Base-by-base conservation (phyloP, 768 basidiomycete species). In the Ramaria rubella region DNA sequence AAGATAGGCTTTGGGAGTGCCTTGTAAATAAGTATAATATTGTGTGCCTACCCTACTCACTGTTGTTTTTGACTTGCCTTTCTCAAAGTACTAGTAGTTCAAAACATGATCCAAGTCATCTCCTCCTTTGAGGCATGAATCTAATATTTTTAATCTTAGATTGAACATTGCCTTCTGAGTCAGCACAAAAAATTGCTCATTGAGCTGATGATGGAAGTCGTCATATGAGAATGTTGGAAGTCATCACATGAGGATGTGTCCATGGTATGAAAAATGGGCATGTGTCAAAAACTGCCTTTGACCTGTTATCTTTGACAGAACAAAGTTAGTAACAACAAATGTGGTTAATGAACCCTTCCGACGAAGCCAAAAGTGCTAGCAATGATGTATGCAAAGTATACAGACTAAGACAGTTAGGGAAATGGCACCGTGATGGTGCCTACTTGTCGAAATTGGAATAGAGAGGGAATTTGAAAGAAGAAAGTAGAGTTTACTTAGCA, bases 61-160 rank as follows among this genome's bases (percentile, higher is more conserved):
- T 21, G 53, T 52, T n/a, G 40, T 51, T 8, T 34, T 27, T 15
- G 53, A 31, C 29, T 36, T 21, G 11, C 55, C 55, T 21, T 43
- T 43, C n/a, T 27, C 9, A 24, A 56, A 48, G 26, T n/a, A n/a
- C n/a, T n/a, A n/a, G n/a, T 46, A 31, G 21, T 29, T 33, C 14
- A 44, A 33, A 27, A 56, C 24, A 48, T 17, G 24, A 27, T 48
- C 27, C 4, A 4, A 30, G 21, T 17, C 44, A 62, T 66, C 7
- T 77, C 76, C 52, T 5, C 23, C 59, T 29, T 49, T 17, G 26
- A 86, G 63, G 55, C 87, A 89, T 0, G 83, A 78, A 0, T 70
- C 79, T 0, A 88, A 67, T 0, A 89, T 61, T 0, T 79, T 77
- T 67, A 88, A 72, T 3, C 87, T 76, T 61, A 88, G 86, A 49